Conservation (phyloP, 768 basidiomycete species). For the Rhizopogon salebrosus region DNA sequence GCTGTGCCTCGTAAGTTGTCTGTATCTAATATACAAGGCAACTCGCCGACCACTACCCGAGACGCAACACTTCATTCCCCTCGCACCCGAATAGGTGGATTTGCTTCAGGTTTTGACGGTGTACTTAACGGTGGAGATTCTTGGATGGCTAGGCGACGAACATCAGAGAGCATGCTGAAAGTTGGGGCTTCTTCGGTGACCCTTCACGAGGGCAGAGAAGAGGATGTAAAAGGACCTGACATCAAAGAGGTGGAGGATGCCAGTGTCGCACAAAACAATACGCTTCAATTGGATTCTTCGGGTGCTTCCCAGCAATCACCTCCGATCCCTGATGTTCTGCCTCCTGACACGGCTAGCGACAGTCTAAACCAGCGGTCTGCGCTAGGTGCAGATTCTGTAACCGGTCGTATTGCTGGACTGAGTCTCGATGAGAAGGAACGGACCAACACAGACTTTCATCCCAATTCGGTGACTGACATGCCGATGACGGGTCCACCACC, state of each 20-base stretch:
- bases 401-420: slow-evolving; percentile 11
- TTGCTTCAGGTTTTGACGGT: slow-evolving; percentile 66
- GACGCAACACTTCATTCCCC: slow-evolving; percentile 57
- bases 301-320: slow-evolving; percentile 9
- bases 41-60: slow-evolving; percentile 49
- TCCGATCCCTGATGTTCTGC: slow-evolving; percentile 6
- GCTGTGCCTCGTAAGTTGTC: slow-evolving; percentile 64
- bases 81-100: slow-evolving; percentile 53
- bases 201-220: slow-evolving; percentile 37
- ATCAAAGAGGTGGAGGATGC: slow-evolving; percentile 59
- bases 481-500: slow-evolving; percentile 35
- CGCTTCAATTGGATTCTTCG: slow-evolving; percentile 7
- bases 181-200: slow-evolving; percentile 25
- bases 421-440: slow-evolving; percentile 10
- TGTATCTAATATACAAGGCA: slow-evolving; percentile 51
- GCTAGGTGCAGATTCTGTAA: slow-evolving; percentile 5
- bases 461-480: slow-evolving; percentile 7
- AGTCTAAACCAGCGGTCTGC: background rate
- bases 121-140: slow-evolving; percentile 62
- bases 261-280: slow-evolving; percentile 3
- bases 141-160: slow-evolving; percentile 60
- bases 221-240: slow-evolving; percentile 37
- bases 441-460: slow-evolving; percentile 4
- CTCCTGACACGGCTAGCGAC: background rate
- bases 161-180: slow-evolving; percentile 52